A percentile compares a stretch with the other conserved stretches of the same genome.
Evolutionary conservation across 345 rosid species (phyloP).

Genomic region (Brassica nigra): DNA sequence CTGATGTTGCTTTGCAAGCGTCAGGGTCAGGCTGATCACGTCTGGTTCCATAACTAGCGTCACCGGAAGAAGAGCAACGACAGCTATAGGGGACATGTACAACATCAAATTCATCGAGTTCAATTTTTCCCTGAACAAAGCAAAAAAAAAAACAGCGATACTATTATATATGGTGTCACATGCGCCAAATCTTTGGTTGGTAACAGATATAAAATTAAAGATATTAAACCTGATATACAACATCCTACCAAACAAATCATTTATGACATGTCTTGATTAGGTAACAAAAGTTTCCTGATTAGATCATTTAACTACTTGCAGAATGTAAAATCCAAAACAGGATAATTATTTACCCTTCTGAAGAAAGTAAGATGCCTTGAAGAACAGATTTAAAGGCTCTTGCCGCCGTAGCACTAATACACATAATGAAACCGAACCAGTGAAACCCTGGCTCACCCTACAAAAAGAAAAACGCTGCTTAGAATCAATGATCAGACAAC

Average conservation of each 20-base stretch:
- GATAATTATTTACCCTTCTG: constrained; percentile 63
- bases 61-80: constrained; percentile 70
- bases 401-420: constrained; percentile 92
- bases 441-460: constrained; percentile 98
- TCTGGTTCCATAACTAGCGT: constrained; percentile 80
- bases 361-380: constrained; percentile 92
- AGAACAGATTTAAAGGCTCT: constrained; percentile 98
- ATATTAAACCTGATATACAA: neutral
- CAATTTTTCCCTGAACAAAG: constrained; percentile 58
- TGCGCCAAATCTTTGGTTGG: neutral
- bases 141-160: neutral
- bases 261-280: constrained; percentile 12
- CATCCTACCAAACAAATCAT: constrained; percentile 21
- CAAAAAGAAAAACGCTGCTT: neutral
- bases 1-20: constrained; percentile 65
- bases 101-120: constrained; percentile 95
- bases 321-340: neutral
- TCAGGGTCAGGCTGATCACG: constrained; percentile 56
- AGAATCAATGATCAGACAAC: constrained; percentile 15
- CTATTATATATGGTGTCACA: neutral
- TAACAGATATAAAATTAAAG: neutral
- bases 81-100: constrained; percentile 92
- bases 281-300: constrained; percentile 24
- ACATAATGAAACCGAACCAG: constrained; percentile 92
- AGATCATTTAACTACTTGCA: constrained; percentile 10